These are phyloP conservation scores for Thermothielavioides terrestris DNA, from an alignment of 495 filamentous ascomycete species.

Conservation along the genomic window DNA sequence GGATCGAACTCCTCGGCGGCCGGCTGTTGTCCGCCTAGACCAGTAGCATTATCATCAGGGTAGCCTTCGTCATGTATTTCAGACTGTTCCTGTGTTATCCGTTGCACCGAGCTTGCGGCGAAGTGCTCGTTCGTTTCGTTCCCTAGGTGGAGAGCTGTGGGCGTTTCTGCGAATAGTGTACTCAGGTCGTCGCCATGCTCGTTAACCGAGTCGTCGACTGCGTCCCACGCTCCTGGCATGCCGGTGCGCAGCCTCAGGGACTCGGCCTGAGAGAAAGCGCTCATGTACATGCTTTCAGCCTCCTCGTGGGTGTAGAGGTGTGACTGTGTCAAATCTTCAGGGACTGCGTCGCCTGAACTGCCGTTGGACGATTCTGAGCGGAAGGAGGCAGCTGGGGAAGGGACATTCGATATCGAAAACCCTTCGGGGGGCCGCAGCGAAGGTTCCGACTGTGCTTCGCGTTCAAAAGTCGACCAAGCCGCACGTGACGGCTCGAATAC, in stretches of 20 bases:
- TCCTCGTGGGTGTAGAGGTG: conserved; percentile 83
- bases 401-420: conserved; percentile 6
- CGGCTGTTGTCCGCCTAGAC: not conserved
- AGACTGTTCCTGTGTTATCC: too few relatives aligned
- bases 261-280: conserved; percentile 39
- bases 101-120: not conserved
- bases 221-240: conserved; percentile 58
- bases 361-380: conserved; percentile 22
- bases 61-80: not conserved
- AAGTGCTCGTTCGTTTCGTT: not conserved
- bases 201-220: conserved; percentile 15
- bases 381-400: conserved; percentile 13
- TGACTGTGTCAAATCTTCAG: conserved; percentile 57
- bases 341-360: conserved; percentile 5
- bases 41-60: too few relatives aligned
- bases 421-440: conserved; percentile 19
- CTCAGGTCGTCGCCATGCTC: not conserved
- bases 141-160: not conserved
- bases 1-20: conserved; percentile 7
- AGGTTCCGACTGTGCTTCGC: conserved; percentile 33
- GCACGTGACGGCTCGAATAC: conserved; percentile 17
- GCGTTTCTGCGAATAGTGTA: not conserved
- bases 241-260: conserved; percentile 33
- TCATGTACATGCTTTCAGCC: conserved; percentile 93
- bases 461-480: conserved; percentile 24